phyloP scores from a whole-genome alignment of 1,139 yeast species.

The Nakaseomyces nivariensis region DNA sequence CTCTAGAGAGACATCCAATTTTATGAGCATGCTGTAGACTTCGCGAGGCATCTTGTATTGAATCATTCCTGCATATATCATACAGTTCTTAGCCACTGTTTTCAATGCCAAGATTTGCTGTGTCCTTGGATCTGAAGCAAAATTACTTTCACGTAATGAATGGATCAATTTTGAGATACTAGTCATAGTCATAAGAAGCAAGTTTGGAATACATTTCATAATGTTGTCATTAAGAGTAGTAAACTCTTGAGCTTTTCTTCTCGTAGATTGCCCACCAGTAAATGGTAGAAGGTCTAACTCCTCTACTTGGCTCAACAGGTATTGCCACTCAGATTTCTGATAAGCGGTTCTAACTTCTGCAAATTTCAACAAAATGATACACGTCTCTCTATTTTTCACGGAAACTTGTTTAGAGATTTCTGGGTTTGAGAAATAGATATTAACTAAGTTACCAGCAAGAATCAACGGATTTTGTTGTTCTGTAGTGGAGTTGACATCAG shows the following conservation, averaged over 20 bases:
- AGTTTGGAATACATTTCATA: slow-evolving; percentile 68
- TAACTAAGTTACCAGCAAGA: slow-evolving; percentile 49
- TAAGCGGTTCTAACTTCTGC: slow-evolving; percentile 59
- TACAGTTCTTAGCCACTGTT: slow-evolving; percentile 70
- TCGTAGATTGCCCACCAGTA: slow-evolving; percentile 38
- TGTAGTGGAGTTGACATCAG: slow-evolving; percentile 24
- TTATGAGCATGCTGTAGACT: slow-evolving; percentile 64
- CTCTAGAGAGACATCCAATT: slow-evolving; percentile 44
- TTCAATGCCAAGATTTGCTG: slow-evolving; percentile 50
- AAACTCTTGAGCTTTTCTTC: slow-evolving; percentile 48
- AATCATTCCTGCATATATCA: slow-evolving; percentile 92
- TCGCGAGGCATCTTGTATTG: slow-evolving; percentile 94
- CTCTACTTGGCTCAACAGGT: slow-evolving; percentile 47
- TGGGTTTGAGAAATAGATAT: slow-evolving; percentile 38
- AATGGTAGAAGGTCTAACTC: slow-evolving; percentile 58
- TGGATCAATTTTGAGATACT: slow-evolving; percentile 56
- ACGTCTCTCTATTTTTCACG: slow-evolving; percentile 47
- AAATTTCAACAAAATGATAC: slow-evolving; percentile 53
- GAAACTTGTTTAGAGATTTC: slow-evolving; percentile 41
- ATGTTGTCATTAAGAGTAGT: slow-evolving; percentile 58
- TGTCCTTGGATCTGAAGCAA: slow-evolving; percentile 36
- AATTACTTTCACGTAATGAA: slow-evolving; percentile 38
- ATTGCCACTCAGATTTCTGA: slow-evolving; percentile 50
- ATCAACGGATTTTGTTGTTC: slow-evolving; percentile 37
- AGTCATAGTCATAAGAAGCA: slow-evolving; percentile 75